phyloP scores from a whole-genome alignment of 257 asterid species.

The Ajuga chamaepitys region DNA sequence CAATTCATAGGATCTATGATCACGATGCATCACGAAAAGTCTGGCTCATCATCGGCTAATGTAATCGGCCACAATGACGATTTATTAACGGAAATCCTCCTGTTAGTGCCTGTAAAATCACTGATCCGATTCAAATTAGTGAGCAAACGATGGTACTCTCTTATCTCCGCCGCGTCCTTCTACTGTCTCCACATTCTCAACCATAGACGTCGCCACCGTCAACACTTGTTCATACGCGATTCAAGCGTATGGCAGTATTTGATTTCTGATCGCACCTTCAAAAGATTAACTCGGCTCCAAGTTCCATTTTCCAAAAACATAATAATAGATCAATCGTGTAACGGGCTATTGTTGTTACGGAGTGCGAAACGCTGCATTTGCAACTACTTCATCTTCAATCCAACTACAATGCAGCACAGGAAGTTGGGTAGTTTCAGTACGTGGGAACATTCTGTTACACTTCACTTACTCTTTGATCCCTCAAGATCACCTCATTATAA shows the following conservation, averaged over 20 bases:
- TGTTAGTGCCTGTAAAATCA: background rate
- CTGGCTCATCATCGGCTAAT: background rate
- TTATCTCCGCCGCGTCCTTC: background rate
- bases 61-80: background rate
- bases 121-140: background rate
- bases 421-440: background rate
- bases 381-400: background rate
- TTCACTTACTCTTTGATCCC: background rate
- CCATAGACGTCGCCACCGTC: background rate
- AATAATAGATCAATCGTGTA: background rate
- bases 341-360: background rate
- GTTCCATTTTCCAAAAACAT: background rate
- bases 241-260: background rate
- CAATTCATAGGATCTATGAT: too few relatives aligned
- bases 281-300: background rate
- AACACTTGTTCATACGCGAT: background rate
- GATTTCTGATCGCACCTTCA: background rate
- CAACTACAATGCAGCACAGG: background rate
- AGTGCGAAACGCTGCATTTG: background rate
- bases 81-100: background rate
- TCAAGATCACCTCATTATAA: background rate
- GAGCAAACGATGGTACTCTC: background rate
- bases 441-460: too few relatives aligned
- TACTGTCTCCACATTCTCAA: background rate
- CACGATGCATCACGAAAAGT: too few relatives aligned